Conservation (phyloP, 1,284 basidiomycete genomes). For the Trichosporon asahii region DNA sequence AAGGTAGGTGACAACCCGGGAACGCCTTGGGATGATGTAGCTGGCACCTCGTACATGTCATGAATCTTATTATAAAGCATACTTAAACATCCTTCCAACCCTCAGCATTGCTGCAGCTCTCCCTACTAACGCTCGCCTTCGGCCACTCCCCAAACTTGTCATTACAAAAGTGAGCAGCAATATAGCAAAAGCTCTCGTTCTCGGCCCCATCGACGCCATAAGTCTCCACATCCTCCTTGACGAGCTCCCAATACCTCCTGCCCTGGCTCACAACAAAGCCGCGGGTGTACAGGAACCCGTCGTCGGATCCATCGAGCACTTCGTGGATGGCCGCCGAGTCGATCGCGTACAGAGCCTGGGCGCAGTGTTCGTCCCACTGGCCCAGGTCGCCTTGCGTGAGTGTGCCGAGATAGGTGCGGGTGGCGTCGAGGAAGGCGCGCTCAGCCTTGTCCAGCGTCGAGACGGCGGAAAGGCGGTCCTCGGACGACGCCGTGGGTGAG, state of each 20-base stretch:
- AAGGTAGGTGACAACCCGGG: no score
- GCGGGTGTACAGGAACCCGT: constrained; percentile 19
- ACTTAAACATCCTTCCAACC: neutral
- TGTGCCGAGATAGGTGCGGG: neutral
- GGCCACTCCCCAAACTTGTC: constrained; percentile 17
- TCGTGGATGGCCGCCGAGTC: constrained; percentile 18
- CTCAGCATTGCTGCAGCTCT: neutral
- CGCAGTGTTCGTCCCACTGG: constrained; percentile 16
- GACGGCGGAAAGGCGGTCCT: neutral
- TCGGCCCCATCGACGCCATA: constrained; percentile 12
- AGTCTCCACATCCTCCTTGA: neutral
- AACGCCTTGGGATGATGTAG: no score
- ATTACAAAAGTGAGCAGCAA: neutral
- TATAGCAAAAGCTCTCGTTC: constrained; percentile 14
- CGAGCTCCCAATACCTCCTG: constrained; percentile 11
- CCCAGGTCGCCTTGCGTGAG: neutral
- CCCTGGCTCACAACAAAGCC: constrained; percentile 18
- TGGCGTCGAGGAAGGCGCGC: neutral
- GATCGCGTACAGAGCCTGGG: constrained; percentile 14
- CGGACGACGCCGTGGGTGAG: neutral
- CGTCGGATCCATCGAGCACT: constrained; percentile 12
- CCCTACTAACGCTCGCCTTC: neutral
- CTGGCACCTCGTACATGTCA: no score
- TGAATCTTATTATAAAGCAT: neutral
- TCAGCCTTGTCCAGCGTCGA: neutral